phyloP scores from a whole-genome alignment of 192 early-diverging fungal genomes.

The Backusella tarrabulga region DNA sequence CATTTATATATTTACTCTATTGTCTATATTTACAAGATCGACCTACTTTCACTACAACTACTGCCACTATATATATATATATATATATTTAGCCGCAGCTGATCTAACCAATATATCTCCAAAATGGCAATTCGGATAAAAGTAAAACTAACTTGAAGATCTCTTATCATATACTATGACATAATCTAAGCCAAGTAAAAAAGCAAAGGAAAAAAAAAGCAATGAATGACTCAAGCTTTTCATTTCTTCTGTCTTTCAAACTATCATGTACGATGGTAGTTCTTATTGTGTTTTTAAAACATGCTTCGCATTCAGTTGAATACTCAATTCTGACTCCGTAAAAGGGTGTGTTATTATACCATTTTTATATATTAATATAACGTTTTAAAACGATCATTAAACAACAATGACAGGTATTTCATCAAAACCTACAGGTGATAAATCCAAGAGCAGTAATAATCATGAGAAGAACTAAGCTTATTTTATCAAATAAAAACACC shows the following conservation, averaged over 20 bases:
- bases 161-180: background rate
- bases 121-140: background rate
- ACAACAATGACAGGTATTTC: too few species aligned
- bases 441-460: background rate
- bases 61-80: background rate
- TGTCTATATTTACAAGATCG: too few species aligned
- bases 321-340: background rate
- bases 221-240: background rate
- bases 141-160: background rate
- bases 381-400: background rate
- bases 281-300: background rate
- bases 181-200: background rate
- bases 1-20: too few species aligned
- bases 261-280: background rate
- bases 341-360: background rate
- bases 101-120: background rate
- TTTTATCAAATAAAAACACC: background rate
- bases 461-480: background rate
- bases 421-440: too few species aligned
- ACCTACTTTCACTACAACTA: background rate
- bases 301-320: background rate
- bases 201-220: background rate
- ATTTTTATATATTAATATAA: background rate
- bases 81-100: background rate
- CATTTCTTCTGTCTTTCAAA: background rate